Evolutionary conservation across 805 yeast genomes (phyloP), one percentile per base, ranked within the genome.

Genomic region (Barnettozyma vustinii): DNA sequence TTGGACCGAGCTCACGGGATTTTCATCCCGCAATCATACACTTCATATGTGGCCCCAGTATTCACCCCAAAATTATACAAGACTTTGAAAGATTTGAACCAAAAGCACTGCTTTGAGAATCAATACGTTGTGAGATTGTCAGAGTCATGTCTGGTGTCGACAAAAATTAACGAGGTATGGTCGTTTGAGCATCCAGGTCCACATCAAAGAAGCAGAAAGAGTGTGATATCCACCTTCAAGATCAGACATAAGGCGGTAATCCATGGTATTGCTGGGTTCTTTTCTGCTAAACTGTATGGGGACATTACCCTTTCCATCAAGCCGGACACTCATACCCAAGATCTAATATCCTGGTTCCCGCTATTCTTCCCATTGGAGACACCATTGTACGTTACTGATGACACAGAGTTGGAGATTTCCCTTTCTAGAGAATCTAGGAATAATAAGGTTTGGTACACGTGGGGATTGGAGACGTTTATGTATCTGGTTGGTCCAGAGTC

Each of bases 211-310:
- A 72, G 67, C 33, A 51, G 40, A 35, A 54, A 52, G 26, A 50
- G 41, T 21, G 51, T 61, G 2, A 66, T 67, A 13, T 68, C 69
- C 4, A 67, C 69, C 2, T 75, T 83, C 51, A 68, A 69, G 44
- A 69, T 77, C 6, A 69, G 72, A 15, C 65, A 74, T 30, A 72
- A 76, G 46, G 77, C 84, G 2, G 75, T 74, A 18, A 63, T 87
- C 3, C 91, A 88, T 62, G 96, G 92, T 0, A 62, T 90, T 33
- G 69, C 80, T 4, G 97, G 97, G 0, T 82, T 72, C 59, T 91
- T 91, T 59, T 74, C 73, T n/a, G 82, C 94, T 0, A 75, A 66
- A 2, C 70, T 90, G n/a, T 87, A 81, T 61, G 77, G 75, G 1
- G 83, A 80, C 42, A 69, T 82, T 21, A 49, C 47, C 25, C 67